A percentile compares a stretch with the other conserved stretches of the same genome.
These are phyloP conservation scores for Populus tremula DNA, from an alignment of 345 rosid genomes.

Conservation along the genomic window DNA sequence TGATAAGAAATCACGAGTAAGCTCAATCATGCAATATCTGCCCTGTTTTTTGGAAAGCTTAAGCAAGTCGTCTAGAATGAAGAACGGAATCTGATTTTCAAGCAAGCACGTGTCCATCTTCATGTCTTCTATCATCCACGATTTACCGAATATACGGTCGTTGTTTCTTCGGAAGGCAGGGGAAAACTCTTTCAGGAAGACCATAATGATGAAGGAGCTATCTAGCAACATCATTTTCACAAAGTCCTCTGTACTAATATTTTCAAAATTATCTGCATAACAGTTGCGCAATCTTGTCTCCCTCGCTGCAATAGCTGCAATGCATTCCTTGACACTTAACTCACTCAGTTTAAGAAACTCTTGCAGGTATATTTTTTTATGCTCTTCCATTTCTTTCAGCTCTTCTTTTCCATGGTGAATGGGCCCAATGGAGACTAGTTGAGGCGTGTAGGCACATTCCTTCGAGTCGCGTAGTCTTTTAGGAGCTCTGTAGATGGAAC, in stretches of 20 bases:
- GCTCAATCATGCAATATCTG: background rate
- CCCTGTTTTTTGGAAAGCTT: background rate
- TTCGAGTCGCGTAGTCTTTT: constrained; percentile 2
- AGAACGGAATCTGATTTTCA: constrained; percentile 35
- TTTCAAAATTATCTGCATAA: background rate
- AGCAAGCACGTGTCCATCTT: constrained; percentile 4
- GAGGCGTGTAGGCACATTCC: constrained; percentile 10
- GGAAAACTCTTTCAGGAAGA: background rate
- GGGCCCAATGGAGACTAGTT: constrained; percentile 16
- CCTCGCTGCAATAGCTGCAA: background rate
- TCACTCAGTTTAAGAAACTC: background rate
- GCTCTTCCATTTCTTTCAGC: constrained; percentile 17
- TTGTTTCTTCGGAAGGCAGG: no score
- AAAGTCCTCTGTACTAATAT: background rate
- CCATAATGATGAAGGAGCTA: constrained; percentile 7
- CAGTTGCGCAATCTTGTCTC: background rate
- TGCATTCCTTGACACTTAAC: background rate
- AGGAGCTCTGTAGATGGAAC: constrained; percentile 20
- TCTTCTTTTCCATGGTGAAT: constrained; percentile 13
- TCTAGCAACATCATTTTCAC: constrained; percentile 10
- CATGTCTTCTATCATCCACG: background rate
- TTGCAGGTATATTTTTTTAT: background rate
- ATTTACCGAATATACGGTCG: background rate
- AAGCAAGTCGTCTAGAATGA: constrained; percentile 22
- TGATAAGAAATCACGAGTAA: background rate